Conservation (phyloP, 257 asterid genomes). For the Galeopsis tetrahit region DNA sequence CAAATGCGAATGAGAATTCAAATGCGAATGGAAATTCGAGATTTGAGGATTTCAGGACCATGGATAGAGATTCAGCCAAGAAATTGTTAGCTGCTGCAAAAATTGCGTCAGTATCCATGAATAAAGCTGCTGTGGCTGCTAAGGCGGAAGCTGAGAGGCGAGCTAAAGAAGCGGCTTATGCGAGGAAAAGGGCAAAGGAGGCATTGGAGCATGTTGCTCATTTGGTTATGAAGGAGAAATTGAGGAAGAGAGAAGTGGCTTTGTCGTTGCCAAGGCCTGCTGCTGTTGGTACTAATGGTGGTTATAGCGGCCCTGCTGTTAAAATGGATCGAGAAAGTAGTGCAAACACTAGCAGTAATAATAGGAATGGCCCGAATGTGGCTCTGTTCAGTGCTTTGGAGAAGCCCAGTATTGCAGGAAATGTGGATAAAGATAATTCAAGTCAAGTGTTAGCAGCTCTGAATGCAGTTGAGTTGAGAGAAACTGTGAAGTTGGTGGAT, state of each 20-base stretch:
- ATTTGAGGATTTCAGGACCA: constrained; percentile 50
- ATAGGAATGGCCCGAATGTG: constrained; percentile 29
- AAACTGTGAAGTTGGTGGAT: constrained; percentile 33
- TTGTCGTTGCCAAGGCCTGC: constrained; percentile 7
- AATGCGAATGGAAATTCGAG: not conserved
- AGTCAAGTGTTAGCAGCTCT: constrained; percentile 50
- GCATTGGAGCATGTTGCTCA: constrained; percentile 70
- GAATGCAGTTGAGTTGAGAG: constrained; percentile 60
- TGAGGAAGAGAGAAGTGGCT: constrained; percentile 48
- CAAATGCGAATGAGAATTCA: not conserved
- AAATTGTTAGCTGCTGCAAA: constrained; percentile 74
- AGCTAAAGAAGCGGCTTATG: constrained; percentile 75
- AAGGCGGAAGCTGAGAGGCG: constrained; percentile 73
- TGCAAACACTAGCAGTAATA: constrained; percentile 26
- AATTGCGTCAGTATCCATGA: constrained; percentile 65
- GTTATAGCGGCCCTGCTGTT: not conserved
- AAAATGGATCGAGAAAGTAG: constrained; percentile 25
- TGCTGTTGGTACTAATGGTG: constrained; percentile 17
- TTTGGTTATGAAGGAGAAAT: constrained; percentile 59
- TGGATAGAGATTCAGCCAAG: constrained; percentile 69
- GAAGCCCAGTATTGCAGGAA: constrained; percentile 11
- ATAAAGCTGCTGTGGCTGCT: constrained; percentile 60
- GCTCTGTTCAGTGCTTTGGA: constrained; percentile 28
- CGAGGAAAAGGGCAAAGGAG: constrained; percentile 83
- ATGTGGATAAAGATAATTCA: constrained; percentile 47